Percentiles rank a stretch among this genome's conserved stretches.
Evolutionary conservation across 306 rosid genomes (phyloP).

Genomic region (Gillenia trifoliata): DNA sequence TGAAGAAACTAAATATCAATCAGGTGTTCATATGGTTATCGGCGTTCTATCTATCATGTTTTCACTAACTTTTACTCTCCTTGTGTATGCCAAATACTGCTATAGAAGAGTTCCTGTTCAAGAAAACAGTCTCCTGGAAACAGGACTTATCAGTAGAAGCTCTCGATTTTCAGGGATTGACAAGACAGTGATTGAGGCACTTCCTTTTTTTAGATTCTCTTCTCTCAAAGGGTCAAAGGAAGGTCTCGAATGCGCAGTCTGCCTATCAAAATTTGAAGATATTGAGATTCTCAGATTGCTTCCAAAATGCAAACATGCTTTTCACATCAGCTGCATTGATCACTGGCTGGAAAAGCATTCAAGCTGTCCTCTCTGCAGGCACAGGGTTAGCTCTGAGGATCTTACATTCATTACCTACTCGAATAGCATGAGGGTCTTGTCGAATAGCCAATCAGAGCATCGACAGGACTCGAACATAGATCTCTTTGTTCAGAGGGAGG

Average conservation of each 20-base stretch:
- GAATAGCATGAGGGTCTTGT: constrained; percentile 56
- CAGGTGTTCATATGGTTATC: constrained; percentile 60
- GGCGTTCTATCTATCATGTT: constrained; percentile 56
- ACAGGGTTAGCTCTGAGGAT: constrained; percentile 61
- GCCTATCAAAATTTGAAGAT: constrained; percentile 83
- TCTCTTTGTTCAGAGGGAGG: constrained; percentile 82
- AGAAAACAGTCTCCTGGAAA: constrained; percentile 13
- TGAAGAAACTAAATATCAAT: constrained; percentile 36
- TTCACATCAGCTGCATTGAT: constrained; percentile 84
- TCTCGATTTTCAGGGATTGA: constrained; percentile 76
- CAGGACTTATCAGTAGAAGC: constrained; percentile 38
- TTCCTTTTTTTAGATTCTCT: constrained; percentile 87
- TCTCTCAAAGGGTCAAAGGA: constrained; percentile 75
- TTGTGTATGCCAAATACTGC: constrained; percentile 63
- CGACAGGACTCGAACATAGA: constrained; percentile 66
- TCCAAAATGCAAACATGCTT: constrained; percentile 91
- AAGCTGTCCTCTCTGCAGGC: constrained; percentile 91
- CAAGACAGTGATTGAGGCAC: constrained; percentile 72
- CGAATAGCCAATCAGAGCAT: constrained; percentile 33
- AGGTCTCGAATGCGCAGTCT: constrained; percentile 90
- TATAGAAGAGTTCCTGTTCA: constrained; percentile 21
- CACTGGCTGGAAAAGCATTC: constrained; percentile 91
- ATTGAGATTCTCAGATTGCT: constrained; percentile 66
- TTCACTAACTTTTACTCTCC: constrained; percentile 52
- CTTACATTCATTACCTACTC: constrained; percentile 44